Percentiles rank a stretch among this genome's conserved stretches.
Conservation (phyloP, 2,329 filamentous ascomycete genomes). For the Claviceps sorghi region DNA sequence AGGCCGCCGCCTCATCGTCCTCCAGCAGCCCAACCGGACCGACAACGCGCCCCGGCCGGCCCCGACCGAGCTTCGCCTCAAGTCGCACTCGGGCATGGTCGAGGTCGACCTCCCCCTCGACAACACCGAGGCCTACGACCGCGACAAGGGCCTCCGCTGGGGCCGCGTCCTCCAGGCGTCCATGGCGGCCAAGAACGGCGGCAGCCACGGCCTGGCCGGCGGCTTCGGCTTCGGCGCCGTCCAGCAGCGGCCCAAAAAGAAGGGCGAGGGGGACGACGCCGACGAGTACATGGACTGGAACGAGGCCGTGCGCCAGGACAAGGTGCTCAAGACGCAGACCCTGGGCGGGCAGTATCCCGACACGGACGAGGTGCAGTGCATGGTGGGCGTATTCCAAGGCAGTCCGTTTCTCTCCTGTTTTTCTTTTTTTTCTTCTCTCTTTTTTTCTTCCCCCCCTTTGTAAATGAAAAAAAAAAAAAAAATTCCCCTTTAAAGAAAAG, state of each 20-base stretch:
- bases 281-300: conserved; percentile 45
- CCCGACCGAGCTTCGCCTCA: conserved; percentile 66
- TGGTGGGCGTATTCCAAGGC: conserved; percentile 81
- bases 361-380: conserved; percentile 63
- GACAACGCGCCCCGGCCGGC: conserved; percentile 34
- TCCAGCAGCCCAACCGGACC: conserved; percentile 77
- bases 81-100: conserved; percentile 66
- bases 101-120: conserved; percentile 84
- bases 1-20: conserved; percentile 56
- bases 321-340: conserved; percentile 66
- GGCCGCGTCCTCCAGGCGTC: conserved; percentile 58
- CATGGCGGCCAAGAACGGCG: conserved; percentile 43
- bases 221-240: conserved; percentile 51
- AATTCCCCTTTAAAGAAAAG: background rate
- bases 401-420: conserved; percentile 35
- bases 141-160: conserved; percentile 67
- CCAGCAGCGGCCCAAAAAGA: conserved; percentile 27
- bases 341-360: conserved; percentile 67
- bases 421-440: background rate
- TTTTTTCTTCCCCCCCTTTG: too few species aligned
- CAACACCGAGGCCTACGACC: conserved; percentile 62
- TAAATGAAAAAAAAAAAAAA: background rate
- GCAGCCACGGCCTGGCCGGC: conserved; percentile 55
- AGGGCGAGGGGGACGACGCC: conserved; percentile 29
- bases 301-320: conserved; percentile 52